Percentiles rank a stretch among this genome's conserved stretches.
These are phyloP conservation scores for Annulohypoxylon bovei DNA, from an alignment of 495 filamentous ascomycete genomes.

Conservation along the genomic window DNA sequence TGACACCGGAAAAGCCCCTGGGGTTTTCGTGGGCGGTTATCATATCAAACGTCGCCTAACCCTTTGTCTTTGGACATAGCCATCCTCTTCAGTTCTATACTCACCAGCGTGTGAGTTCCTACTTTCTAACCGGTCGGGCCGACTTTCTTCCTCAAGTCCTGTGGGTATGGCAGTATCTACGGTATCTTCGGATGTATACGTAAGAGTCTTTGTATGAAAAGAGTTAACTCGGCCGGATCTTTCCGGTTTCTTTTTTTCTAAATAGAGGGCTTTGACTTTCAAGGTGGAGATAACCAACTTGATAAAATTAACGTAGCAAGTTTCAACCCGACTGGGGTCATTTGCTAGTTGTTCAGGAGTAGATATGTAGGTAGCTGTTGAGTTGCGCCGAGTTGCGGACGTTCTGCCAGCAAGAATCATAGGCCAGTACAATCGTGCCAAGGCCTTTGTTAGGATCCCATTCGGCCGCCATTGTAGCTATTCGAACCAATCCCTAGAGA, in stretches of 20 bases:
- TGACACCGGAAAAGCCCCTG: not conserved
- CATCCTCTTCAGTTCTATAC: not conserved
- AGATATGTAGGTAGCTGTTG: too few species aligned
- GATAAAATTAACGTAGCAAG: too few species aligned
- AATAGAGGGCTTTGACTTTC: not conserved
- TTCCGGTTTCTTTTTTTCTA: not conserved
- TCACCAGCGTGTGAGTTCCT: not conserved
- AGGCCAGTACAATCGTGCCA: not conserved
- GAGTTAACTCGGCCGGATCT: constrained; percentile 2
- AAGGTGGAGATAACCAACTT: not conserved
- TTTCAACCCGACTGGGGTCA: too few species aligned
- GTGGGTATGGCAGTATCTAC: not conserved
- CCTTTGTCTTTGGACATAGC: not conserved
- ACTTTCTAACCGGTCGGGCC: constrained; percentile 4
- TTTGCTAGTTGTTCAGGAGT: too few species aligned
- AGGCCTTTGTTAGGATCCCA: not conserved
- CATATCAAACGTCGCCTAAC: not conserved
- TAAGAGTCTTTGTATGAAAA: not conserved
- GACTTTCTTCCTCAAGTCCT: not conserved
- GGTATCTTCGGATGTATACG: not conserved
- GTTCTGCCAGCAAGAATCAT: not conserved
- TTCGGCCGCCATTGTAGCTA: not conserved
- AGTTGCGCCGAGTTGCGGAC: not conserved
- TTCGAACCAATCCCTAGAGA: not conserved
- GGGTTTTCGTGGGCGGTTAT: not conserved